A percentile compares a stretch with the other conserved stretches of the same genome.
These are phyloP conservation scores for Coemansia sp. DNA, from an alignment of 192 early-diverging fungal species.

Conservation along the genomic window DNA sequence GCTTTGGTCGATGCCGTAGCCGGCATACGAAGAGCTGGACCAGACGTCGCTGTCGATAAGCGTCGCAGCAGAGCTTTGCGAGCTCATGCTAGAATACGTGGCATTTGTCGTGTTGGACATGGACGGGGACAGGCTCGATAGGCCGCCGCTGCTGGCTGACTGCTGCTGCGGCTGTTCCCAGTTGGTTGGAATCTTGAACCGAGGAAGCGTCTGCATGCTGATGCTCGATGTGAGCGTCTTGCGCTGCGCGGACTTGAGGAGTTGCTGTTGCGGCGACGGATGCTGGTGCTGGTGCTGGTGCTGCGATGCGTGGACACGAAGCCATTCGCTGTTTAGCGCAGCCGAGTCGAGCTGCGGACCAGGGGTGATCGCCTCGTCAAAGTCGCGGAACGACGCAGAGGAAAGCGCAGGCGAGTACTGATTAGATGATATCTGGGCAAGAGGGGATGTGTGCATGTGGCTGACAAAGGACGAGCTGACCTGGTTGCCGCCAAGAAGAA, in stretches of 20 bases:
- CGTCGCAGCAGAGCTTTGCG: slow-evolving; percentile 35
- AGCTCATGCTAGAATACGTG: slow-evolving; percentile 10
- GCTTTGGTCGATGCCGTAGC: neutral
- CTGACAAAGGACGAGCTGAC: neutral
- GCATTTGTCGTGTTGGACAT: neutral
- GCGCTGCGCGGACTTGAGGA: slow-evolving; percentile 18
- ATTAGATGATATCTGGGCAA: slow-evolving; percentile 24
- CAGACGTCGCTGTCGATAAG: slow-evolving; percentile 50
- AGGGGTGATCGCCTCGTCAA: slow-evolving; percentile 6
- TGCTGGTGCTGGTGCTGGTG: slow-evolving; percentile 19
- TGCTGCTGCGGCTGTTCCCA: slow-evolving; percentile 26
- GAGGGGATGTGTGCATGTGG: slow-evolving; percentile 16
- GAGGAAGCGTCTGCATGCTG: slow-evolving; percentile 49
- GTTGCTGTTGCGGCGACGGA: slow-evolving; percentile 10
- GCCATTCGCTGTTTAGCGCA: slow-evolving; percentile 8
- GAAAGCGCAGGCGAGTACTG: slow-evolving; percentile 32
- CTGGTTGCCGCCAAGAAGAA: slow-evolving; percentile 5
- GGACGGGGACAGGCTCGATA: neutral
- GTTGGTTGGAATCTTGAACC: slow-evolving; percentile 24
- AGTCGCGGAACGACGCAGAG: slow-evolving; percentile 24
- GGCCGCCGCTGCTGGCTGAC: neutral
- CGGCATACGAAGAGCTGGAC: slow-evolving; percentile 16
- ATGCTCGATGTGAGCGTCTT: slow-evolving; percentile 38
- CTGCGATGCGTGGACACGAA: slow-evolving; percentile 13
- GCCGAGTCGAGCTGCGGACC: slow-evolving; percentile 7